Percentiles rank a stretch among this genome's conserved stretches.
phyloP scores from a whole-genome alignment of 768 basidiomycete species.

The Chalciporus sphaerocephalus region DNA sequence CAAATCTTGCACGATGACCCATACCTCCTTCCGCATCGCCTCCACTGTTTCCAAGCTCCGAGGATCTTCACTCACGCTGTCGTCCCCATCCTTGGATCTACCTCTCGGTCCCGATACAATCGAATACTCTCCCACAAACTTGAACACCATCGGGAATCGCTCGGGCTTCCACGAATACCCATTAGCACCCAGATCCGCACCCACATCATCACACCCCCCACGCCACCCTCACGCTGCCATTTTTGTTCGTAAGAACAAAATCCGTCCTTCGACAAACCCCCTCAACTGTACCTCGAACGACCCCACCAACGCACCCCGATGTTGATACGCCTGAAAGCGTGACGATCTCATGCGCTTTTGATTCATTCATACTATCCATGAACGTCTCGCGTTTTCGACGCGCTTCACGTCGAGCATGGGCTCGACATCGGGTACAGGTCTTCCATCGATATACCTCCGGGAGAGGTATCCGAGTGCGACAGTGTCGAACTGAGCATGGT shows the following conservation, averaged over 20 bases:
- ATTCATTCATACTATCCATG: background rate
- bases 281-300: slow-evolving; percentile 16
- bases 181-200: background rate
- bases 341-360: slow-evolving; percentile 4
- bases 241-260: slow-evolving; percentile 21
- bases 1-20: slow-evolving; percentile 13
- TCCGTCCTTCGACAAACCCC: slow-evolving; percentile 23
- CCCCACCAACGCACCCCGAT: slow-evolving; percentile 9
- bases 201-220: background rate
- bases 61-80: background rate
- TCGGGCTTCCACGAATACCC: background rate
- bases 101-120: slow-evolving; percentile 13
- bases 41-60: background rate
- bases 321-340: slow-evolving; percentile 19
- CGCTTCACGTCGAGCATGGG: slow-evolving; percentile 10
- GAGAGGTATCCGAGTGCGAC: slow-evolving; percentile 36
- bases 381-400: background rate
- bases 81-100: background rate
- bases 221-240: slow-evolving; percentile 1
- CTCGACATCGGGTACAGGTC: slow-evolving; percentile 38
- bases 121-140: slow-evolving; percentile 27
- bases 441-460: slow-evolving; percentile 37
- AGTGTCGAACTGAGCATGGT: slow-evolving; percentile 34
- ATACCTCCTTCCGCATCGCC: slow-evolving; percentile 20
- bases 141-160: slow-evolving; percentile 10